A percentile compares a stretch with the other conserved stretches of the same genome.
Evolutionary conservation across 371 early-diverging fungal genomes (phyloP).

Genomic region (Actinomortierella ambigua): DNA sequence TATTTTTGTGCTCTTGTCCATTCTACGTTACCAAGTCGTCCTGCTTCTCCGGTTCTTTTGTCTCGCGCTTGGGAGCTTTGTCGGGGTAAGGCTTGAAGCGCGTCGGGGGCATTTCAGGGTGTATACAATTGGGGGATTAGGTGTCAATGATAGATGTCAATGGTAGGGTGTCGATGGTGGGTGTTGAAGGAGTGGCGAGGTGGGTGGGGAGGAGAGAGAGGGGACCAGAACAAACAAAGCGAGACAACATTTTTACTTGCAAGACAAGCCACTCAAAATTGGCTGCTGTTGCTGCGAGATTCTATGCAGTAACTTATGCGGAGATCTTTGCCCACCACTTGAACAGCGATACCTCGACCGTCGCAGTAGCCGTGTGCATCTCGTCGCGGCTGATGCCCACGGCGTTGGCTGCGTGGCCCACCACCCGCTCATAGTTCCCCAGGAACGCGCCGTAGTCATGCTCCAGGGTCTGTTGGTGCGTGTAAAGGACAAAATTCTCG

Average conservation of each 20-base stretch:
- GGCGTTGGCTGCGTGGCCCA: slow-evolving; percentile 24
- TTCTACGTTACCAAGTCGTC: too few relatives aligned
- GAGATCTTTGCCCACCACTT: background rate
- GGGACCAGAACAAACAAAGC: background rate
- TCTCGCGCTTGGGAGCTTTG: too few relatives aligned
- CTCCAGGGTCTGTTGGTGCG: too few relatives aligned
- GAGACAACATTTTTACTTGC: background rate
- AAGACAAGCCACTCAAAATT: background rate
- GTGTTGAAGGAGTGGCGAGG: background rate
- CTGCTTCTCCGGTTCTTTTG: too few relatives aligned
- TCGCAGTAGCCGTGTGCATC: slow-evolving; percentile 3
- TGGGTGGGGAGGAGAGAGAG: background rate
- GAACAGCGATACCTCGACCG: slow-evolving; percentile 10
- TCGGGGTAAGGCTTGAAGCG: too few relatives aligned
- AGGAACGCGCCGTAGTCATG: slow-evolving; percentile 11
- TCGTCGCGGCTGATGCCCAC: slow-evolving; percentile 1
- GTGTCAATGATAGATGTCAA: too few relatives aligned
- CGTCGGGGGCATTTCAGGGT: too few relatives aligned
- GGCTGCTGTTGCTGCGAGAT: background rate
- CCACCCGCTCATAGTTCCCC: slow-evolving; percentile 18
- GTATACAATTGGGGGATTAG: too few relatives aligned
- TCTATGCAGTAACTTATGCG: background rate
- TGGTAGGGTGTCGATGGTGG: background rate
- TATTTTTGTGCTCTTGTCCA: too few relatives aligned
- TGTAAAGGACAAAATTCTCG: slow-evolving; percentile 26